Conservation (phyloP, 202 grass and related monocot species). For the Schoenoplectus tabernaemontani region DNA sequence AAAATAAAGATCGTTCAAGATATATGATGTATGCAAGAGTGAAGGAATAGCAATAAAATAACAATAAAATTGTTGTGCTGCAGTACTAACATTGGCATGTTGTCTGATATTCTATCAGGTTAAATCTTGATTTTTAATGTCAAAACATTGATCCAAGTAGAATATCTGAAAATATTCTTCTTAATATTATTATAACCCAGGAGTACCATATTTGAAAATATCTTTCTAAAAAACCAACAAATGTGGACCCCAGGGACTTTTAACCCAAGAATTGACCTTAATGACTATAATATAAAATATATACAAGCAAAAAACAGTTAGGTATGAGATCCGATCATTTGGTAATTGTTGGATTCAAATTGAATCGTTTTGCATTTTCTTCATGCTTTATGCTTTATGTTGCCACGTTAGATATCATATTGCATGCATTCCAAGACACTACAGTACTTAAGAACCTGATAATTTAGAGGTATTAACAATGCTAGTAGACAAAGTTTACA, state of each 20-base stretch:
- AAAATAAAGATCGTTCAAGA: background rate
- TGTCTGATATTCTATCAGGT: background rate
- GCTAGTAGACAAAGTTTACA: slow-evolving; percentile 23
- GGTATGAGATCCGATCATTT: background rate
- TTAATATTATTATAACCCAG: background rate
- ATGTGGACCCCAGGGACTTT: background rate
- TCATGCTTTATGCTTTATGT: slow-evolving; percentile 8
- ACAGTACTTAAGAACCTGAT: background rate
- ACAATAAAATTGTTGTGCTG: background rate
- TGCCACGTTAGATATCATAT: background rate
- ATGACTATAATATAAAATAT: background rate
- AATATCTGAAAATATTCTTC: background rate
- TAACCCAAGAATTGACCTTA: background rate
- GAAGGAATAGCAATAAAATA: background rate
- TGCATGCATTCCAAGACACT: background rate
- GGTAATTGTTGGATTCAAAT: background rate
- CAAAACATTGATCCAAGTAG: background rate
- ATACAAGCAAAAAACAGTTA: background rate
- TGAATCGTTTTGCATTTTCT: slow-evolving; percentile 8
- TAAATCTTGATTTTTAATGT: background rate
- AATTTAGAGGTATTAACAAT: background rate
- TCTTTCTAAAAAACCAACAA: background rate
- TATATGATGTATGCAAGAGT: background rate
- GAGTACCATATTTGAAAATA: background rate
- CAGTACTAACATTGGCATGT: background rate